A percentile compares a stretch with the other conserved stretches of the same genome.
These are phyloP conservation scores for Gymnopilus junonius DNA, from an alignment of 768 basidiomycete genomes.

Conservation along the genomic window DNA sequence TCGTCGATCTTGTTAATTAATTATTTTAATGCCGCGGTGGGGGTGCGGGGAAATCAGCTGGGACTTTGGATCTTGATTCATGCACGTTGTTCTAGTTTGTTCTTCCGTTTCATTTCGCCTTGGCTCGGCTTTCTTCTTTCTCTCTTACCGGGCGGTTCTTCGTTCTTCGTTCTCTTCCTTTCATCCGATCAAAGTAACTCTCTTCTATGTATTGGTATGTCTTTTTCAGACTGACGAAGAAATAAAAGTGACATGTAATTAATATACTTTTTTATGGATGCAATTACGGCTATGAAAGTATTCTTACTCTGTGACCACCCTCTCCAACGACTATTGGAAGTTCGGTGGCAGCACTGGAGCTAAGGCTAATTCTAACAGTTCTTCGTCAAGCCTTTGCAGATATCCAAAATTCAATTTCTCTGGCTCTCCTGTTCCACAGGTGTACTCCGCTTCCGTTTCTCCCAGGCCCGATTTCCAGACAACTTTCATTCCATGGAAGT, in stretches of 20 bases:
- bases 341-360: not conserved
- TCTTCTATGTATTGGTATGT: not conserved
- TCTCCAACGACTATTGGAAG: too few relatives aligned
- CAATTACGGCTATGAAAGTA: too few relatives aligned
- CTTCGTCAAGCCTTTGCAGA: not conserved
- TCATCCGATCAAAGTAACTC: not conserved
- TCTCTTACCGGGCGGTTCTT: too few relatives aligned
- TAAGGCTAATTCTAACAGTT: not conserved
- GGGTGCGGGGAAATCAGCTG: too few relatives aligned
- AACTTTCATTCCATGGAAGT: not conserved
- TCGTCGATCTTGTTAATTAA: not conserved
- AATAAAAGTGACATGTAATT: not conserved
- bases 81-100: too few relatives aligned
- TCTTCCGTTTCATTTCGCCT: not conserved
- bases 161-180: not conserved
- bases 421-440: not conserved
- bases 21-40: not conserved
- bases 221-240: not conserved
- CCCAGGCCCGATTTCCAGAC: not conserved
- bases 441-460: not conserved
- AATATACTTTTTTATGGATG: not conserved
- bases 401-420: too few relatives aligned
- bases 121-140: too few relatives aligned
- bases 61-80: not conserved
- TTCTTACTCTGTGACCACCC: too few relatives aligned